These are phyloP conservation scores for Rhinocladiella similis DNA, from an alignment of 2,329 filamentous ascomycete genomes.

Conservation along the genomic window DNA sequence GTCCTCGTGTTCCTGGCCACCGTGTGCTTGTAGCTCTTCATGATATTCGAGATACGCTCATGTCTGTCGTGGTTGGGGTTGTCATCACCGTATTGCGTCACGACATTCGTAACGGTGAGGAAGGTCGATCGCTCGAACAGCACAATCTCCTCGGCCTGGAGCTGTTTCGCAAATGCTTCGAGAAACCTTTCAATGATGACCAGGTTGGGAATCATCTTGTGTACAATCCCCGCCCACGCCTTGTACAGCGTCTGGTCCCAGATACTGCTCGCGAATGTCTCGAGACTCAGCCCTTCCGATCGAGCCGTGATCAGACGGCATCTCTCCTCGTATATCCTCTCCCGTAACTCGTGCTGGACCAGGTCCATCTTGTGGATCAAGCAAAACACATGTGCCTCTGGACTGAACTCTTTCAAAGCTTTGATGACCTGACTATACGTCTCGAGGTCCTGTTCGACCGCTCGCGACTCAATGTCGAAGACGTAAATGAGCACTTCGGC, in stretches of 20 bases:
- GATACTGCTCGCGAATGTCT: constrained; percentile 92
- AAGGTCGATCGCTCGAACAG: constrained; percentile 96
- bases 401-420: constrained; percentile 83
- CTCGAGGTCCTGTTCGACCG: constrained; percentile 88
- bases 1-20: constrained; percentile 48
- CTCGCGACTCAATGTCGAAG: constrained; percentile 95
- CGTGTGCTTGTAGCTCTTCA: constrained; percentile 96
- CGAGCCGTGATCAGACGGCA: constrained; percentile 74
- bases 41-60: constrained; percentile 93
- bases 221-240: constrained; percentile 97
- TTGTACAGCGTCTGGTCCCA: constrained; percentile 99
- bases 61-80: constrained; percentile 94
- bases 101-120: constrained; percentile 91
- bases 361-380: constrained; percentile 99
- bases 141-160: constrained; percentile 90
- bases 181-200: constrained; percentile 84
- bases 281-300: constrained; percentile 71
- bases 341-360: constrained; percentile 75
- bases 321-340: constrained; percentile 81
- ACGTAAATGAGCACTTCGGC: constrained; percentile 89
- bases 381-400: constrained; percentile 81
- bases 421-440: constrained; percentile 90
- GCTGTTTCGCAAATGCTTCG: constrained; percentile 75
- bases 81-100: constrained; percentile 42
- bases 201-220: constrained; percentile 94